Conservation (phyloP, 1,139 yeast genomes). For the Taiozyma sp. region DNA sequence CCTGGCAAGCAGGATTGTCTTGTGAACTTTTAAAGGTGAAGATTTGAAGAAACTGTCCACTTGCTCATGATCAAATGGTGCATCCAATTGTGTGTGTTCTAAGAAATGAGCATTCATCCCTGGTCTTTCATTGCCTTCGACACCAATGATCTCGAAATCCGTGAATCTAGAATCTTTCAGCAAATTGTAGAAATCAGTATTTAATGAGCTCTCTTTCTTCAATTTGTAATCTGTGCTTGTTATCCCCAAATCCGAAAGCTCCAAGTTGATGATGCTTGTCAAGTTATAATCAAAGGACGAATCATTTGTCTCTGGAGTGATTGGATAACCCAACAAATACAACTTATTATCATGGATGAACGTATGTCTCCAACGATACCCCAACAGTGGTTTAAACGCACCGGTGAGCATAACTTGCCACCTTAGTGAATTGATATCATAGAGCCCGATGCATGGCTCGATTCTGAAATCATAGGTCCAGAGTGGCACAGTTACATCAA, state of each 20-base stretch:
- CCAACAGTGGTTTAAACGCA: slow-evolving; percentile 27
- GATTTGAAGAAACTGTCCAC: slow-evolving; percentile 22
- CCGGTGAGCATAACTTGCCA: slow-evolving; percentile 31
- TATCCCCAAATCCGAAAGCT: slow-evolving; percentile 26
- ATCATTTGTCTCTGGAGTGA: slow-evolving; percentile 20
- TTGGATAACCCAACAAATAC: slow-evolving; percentile 37
- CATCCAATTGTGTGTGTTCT: slow-evolving; percentile 10
- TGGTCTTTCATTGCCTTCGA: slow-evolving; percentile 28
- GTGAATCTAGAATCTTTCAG: slow-evolving; percentile 35
- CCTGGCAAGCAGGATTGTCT: slow-evolving; percentile 45
- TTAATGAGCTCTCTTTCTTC: not conserved
- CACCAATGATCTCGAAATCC: slow-evolving; percentile 45
- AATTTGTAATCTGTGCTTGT: not conserved
- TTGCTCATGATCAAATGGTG: slow-evolving; percentile 7
- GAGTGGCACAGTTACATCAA: slow-evolving; percentile 37
- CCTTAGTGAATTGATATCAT: slow-evolving; percentile 31
- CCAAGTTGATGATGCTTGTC: slow-evolving; percentile 23
- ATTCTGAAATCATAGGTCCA: slow-evolving; percentile 22
- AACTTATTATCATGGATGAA: slow-evolving; percentile 33
- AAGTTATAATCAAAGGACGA: slow-evolving; percentile 26
- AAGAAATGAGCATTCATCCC: slow-evolving; percentile 9
- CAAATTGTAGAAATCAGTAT: slow-evolving; percentile 22
- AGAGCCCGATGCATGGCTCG: slow-evolving; percentile 33
- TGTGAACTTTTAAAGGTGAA: slow-evolving; percentile 42
- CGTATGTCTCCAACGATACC: slow-evolving; percentile 42